Conservation (phyloP, 2,329 filamentous ascomycete genomes). For the Exophiala calicioides region DNA sequence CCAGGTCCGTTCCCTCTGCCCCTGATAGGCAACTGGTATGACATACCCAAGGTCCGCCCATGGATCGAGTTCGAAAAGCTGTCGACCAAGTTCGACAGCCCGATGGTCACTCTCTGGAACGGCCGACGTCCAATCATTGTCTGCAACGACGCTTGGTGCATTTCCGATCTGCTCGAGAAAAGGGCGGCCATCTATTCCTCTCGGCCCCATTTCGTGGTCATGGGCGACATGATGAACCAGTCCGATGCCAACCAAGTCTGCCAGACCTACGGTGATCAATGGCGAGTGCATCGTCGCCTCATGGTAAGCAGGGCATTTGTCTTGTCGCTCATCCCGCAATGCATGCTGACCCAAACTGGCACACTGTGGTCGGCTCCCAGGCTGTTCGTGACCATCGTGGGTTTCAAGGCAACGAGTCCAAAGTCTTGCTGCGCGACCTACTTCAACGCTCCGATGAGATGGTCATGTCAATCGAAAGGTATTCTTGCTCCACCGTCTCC, state of each 20-base stretch:
- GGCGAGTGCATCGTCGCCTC: too few species aligned
- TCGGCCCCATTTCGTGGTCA: conserved; percentile 32
- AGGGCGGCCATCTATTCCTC: conserved; percentile 35
- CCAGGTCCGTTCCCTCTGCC: conserved; percentile 57
- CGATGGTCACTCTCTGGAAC: conserved; percentile 59
- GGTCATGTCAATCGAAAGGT: conserved; percentile 43
- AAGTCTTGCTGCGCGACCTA: conserved; percentile 51
- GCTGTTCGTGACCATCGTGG: conserved; percentile 54
- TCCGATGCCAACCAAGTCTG: conserved; percentile 47
- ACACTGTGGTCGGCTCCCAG: conserved; percentile 56
- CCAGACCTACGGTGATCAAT: too few species aligned
- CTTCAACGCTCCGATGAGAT: conserved; percentile 38
- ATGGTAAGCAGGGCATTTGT: too few species aligned
- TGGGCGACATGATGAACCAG: conserved; percentile 34
- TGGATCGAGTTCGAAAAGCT: conserved; percentile 60
- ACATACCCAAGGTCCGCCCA: conserved; percentile 55
- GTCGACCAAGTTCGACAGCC: conserved; percentile 50
- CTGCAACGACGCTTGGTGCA: conserved; percentile 35
- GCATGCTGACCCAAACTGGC: too few species aligned
- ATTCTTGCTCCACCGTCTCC: conserved; percentile 44
- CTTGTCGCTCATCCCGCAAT: too few species aligned
- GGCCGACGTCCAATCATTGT: conserved; percentile 41
- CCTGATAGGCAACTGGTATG: conserved; percentile 57
- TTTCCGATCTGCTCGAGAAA: conserved; percentile 36
- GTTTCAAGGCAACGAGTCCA: conserved; percentile 61